Evolutionary conservation across 345 rosid genomes (phyloP).

Genomic region (Garcia nutans): DNA sequence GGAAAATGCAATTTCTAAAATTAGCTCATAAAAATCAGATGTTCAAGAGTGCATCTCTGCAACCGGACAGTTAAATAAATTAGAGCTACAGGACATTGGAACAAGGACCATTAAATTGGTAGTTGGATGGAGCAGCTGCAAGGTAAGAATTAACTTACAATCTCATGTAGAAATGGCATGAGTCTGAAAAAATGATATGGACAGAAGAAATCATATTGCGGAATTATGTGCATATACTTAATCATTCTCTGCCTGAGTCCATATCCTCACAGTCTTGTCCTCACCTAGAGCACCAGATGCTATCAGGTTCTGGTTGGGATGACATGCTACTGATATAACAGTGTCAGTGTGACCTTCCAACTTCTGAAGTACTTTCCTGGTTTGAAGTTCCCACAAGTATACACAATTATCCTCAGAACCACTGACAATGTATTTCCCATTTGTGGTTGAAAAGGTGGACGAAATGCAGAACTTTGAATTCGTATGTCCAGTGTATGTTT

Average conservation of each 20-base stretch:
- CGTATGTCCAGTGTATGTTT: slow-evolving; percentile 75
- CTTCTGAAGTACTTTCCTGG: slow-evolving; percentile 75
- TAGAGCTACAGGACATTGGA: not conserved
- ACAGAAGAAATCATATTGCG: not conserved
- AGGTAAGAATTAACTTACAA: too few species aligned
- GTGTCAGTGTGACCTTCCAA: slow-evolving; percentile 89
- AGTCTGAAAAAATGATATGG: not conserved
- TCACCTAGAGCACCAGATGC: slow-evolving; percentile 82
- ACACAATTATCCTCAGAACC: slow-evolving; percentile 89
- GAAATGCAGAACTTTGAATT: slow-evolving; percentile 71
- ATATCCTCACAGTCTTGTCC: slow-evolving; percentile 75
- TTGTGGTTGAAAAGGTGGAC: slow-evolving; percentile 74
- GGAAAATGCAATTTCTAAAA: not conserved
- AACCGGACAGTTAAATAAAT: not conserved
- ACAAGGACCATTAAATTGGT: not conserved
- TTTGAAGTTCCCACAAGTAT: slow-evolving; percentile 90
- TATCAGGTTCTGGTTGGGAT: slow-evolving; percentile 72
- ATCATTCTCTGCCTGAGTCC: slow-evolving; percentile 54
- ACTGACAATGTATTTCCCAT: slow-evolving; percentile 73
- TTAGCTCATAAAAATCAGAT: not conserved
- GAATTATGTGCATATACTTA: not conserved
- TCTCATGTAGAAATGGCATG: not conserved
- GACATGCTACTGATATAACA: slow-evolving; percentile 79
- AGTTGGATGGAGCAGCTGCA: too few species aligned
- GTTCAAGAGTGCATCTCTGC: not conserved